phyloP scores from a whole-genome alignment of 2,329 filamentous ascomycete genomes.

The Colletotrichum gloeosporioides region DNA sequence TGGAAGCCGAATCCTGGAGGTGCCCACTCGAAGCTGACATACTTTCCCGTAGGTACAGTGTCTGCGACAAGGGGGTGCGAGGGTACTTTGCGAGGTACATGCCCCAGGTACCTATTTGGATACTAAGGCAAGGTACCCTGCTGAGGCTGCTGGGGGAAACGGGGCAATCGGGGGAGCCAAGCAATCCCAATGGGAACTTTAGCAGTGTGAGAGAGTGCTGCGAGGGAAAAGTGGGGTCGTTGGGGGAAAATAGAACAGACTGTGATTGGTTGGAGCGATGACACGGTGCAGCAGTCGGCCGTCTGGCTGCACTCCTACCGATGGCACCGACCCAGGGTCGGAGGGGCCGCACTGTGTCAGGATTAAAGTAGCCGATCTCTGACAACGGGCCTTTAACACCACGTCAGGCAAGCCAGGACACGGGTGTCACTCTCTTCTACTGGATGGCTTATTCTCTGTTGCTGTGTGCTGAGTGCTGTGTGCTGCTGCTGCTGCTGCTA shows the following conservation, averaged over 20 bases:
- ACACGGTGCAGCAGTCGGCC: neutral
- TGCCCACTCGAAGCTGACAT: neutral
- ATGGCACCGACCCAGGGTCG: neutral
- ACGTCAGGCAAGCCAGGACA: constrained; percentile 1
- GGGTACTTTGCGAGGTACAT: neutral
- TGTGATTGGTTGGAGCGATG: neutral
- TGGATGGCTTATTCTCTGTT: neutral
- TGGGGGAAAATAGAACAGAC: neutral
- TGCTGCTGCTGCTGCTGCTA: neutral
- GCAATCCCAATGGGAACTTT: neutral
- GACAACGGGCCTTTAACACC: neutral
- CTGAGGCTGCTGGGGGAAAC: neutral
- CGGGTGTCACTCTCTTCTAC: neutral
- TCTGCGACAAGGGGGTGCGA: neutral
- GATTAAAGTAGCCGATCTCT: constrained; percentile 11
- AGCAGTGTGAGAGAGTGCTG: neutral
- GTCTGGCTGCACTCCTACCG: neutral
- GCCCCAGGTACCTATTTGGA: neutral
- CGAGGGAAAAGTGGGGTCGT: neutral
- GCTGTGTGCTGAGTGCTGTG: neutral
- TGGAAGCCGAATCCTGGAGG: neutral
- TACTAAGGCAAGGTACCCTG: neutral
- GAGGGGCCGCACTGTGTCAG: constrained; percentile 5
- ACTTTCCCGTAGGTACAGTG: constrained; percentile 13
- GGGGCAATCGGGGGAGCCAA: neutral